These are phyloP conservation scores for Ophiostoma sp. DNA, from an alignment of 2,329 filamentous ascomycete genomes.

Conservation along the genomic window DNA sequence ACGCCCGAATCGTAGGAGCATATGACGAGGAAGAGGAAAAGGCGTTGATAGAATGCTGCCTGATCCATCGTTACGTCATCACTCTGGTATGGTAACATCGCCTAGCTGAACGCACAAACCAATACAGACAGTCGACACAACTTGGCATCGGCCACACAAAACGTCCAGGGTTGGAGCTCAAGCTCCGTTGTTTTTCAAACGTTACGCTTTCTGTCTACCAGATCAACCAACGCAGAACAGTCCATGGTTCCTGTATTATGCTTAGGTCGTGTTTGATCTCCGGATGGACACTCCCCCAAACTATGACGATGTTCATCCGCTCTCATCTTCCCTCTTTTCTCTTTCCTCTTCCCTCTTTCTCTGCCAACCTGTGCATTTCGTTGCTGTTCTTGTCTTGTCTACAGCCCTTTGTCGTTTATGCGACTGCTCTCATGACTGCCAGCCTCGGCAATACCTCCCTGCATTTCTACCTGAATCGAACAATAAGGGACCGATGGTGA, in stretches of 20 bases:
- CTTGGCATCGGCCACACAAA: neutral
- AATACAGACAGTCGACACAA: neutral
- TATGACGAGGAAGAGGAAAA: neutral
- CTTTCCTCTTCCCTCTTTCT: neutral
- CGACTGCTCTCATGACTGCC: too few relatives aligned
- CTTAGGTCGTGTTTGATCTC: too few relatives aligned
- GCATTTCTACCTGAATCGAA: too few relatives aligned
- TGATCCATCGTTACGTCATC: neutral
- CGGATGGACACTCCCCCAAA: neutral
- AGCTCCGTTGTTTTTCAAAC: neutral
- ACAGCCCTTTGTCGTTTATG: too few relatives aligned
- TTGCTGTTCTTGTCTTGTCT: too few relatives aligned
- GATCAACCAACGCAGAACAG: neutral
- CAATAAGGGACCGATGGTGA: too few relatives aligned
- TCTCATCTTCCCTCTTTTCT: neutral
- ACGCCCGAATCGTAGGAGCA: neutral
- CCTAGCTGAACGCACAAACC: neutral
- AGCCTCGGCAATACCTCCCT: too few relatives aligned
- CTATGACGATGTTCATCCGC: conserved; percentile 1
- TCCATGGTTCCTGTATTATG: neutral
- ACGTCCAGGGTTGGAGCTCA: neutral
- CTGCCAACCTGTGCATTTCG: too few relatives aligned
- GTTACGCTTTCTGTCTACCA: neutral
- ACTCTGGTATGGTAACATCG: neutral
- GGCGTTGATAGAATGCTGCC: neutral